phyloP scores from a whole-genome alignment of 2,329 filamentous ascomycete species.

The Fusarium sp. region DNA sequence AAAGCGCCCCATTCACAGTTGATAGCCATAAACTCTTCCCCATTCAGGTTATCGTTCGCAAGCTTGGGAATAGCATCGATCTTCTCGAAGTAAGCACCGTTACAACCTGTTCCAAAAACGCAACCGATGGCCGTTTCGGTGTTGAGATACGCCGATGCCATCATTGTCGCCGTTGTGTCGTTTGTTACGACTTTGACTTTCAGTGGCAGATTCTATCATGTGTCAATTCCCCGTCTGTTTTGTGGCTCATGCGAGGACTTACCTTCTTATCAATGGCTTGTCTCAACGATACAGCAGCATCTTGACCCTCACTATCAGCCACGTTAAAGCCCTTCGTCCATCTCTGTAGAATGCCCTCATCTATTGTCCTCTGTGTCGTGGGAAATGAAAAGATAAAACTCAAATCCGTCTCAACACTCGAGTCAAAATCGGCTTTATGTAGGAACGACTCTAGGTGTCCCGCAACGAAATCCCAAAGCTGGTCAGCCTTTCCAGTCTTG shows the following conservation, averaged over 20 bases:
- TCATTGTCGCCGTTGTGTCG: slow-evolving; percentile 95
- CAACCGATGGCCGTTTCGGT: slow-evolving; percentile 91
- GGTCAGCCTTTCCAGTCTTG: background rate
- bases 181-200: slow-evolving; percentile 94
- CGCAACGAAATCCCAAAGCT: slow-evolving; percentile 9
- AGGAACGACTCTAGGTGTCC: background rate
- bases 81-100: slow-evolving; percentile 97
- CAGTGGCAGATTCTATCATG: slow-evolving; percentile 81
- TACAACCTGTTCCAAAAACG: slow-evolving; percentile 98
- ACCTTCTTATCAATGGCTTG: slow-evolving; percentile 72
- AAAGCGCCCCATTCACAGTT: slow-evolving; percentile 99
- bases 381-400: slow-evolving; percentile 97
- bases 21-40: slow-evolving; percentile 84
- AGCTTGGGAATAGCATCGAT: slow-evolving; percentile 92
- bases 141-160: slow-evolving; percentile 96
- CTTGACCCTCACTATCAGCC: slow-evolving; percentile 86
- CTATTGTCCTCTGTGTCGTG: slow-evolving; percentile 90
- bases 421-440: background rate
- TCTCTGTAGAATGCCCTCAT: slow-evolving; percentile 89
- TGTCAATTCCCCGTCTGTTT: background rate
- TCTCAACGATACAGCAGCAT: slow-evolving; percentile 89
- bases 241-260: slow-evolving; percentile 15
- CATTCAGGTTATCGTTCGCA: slow-evolving; percentile 85
- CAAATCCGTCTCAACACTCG: background rate
- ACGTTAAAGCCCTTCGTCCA: slow-evolving; percentile 99